Conservation (phyloP, 2,329 filamentous ascomycete genomes). For the Stachybotrys elegans region DNA sequence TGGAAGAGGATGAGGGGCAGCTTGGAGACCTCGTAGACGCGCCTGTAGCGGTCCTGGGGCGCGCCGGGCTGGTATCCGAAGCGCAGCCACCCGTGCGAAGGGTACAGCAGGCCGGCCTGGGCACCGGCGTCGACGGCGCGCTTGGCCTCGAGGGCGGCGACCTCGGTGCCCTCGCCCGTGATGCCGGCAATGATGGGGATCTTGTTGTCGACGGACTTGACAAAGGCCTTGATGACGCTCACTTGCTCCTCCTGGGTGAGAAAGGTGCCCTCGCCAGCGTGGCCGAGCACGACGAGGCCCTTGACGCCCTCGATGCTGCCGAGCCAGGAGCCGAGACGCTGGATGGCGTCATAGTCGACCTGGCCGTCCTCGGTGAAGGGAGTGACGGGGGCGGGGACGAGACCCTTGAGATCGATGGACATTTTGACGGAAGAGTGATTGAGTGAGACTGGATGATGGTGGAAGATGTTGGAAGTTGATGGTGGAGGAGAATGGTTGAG, state of each 20-base stretch:
- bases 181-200: slow-evolving; percentile 49
- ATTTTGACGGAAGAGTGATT: slow-evolving; percentile 10
- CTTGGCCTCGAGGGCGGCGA: slow-evolving; percentile 45
- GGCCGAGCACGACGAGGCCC: slow-evolving; percentile 48
- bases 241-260: slow-evolving; percentile 44
- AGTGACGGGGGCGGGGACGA: slow-evolving; percentile 46
- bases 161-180: slow-evolving; percentile 47
- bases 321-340: slow-evolving; percentile 48
- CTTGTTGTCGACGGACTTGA: slow-evolving; percentile 43
- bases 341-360: slow-evolving; percentile 47
- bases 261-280: slow-evolving; percentile 50
- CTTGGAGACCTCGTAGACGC: slow-evolving; percentile 42
- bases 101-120: slow-evolving; percentile 45
- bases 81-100: slow-evolving; percentile 49
- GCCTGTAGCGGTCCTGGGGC: slow-evolving; percentile 45
- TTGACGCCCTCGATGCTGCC: slow-evolving; percentile 46
- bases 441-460: too few species aligned
- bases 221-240: slow-evolving; percentile 45
- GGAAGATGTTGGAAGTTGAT: too few species aligned
- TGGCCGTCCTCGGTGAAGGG: slow-evolving; percentile 42
- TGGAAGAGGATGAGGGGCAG: slow-evolving; percentile 49
- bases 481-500: too few species aligned
- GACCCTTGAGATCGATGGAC: slow-evolving; percentile 40
- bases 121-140: slow-evolving; percentile 46
- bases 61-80: slow-evolving; percentile 49